Evolutionary conservation across 2,329 filamentous ascomycete genomes (phyloP), one percentile per base, ranked within the genome.

Genomic region (Neophaeococcomyces mojaviensis): DNA sequence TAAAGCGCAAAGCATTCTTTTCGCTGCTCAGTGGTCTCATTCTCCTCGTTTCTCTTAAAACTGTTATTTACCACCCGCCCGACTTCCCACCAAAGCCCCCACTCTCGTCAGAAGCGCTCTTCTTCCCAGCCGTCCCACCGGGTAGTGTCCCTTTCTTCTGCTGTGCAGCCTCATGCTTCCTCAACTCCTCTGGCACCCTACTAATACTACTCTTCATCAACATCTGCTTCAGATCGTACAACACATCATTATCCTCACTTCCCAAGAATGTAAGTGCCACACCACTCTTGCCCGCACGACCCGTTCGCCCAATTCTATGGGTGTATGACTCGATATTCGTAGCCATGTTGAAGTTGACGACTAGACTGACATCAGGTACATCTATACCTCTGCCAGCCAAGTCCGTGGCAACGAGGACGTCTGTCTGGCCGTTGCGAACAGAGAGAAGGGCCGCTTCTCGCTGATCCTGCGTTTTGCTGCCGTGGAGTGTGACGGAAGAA

Each of bases 321-420:
- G 90, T 97, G 65, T 98, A 98, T 61, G 80, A 84, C 69, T 98
- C 92, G 56, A 98, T 97, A 56, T 75, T 88, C 10, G 71, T 81
- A 0, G 92, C 85, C 92, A 98, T 97, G 74, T 97, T 98, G 78
- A 97, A 98, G 72, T 98, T 98, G 64, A 98, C 77, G 47, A 98
- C 92, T 49, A 98, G 77, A 51, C 80, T 86, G 33, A 98, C 92
- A 61, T 97, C 92, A 0, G 86, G 82, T 3, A 98, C 89, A 67
- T 98, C 92, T 64, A 98, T 96, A 87, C 92, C 92, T 73, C 92
- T 82, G 52, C 90, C 92, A 1, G 92, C 92, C 47, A 98, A 72
- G 68, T 98, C 92, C 1, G 92, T 98, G 1, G 92, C 92, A 43
- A 98, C 92, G 31, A 98, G 78, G 1, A 98, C 86, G 52, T 95